A percentile compares a stretch with the other conserved stretches of the same genome.
These are phyloP conservation scores for Euphrasia arctica DNA, from an alignment of 305 asterid genomes.

Conservation along the genomic window DNA sequence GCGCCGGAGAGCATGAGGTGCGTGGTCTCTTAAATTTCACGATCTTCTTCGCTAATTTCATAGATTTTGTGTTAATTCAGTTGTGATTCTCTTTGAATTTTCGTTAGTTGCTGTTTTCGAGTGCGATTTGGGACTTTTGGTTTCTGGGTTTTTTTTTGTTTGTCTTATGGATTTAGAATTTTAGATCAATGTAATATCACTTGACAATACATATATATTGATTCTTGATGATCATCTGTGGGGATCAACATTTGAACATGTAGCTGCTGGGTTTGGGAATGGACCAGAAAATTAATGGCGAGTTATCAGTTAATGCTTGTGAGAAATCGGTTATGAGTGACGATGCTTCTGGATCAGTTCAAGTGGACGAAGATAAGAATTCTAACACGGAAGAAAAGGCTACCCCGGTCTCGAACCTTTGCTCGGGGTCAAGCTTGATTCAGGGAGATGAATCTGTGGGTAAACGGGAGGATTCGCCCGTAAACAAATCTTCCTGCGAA, in stretches of 20 bases:
- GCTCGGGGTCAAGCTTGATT: conserved; percentile 42
- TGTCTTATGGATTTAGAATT: neutral
- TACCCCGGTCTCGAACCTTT: conserved; percentile 38
- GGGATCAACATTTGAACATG: conserved; percentile 40
- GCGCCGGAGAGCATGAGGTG: conserved; percentile 77
- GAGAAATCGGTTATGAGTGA: conserved; percentile 47
- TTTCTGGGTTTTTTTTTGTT: neutral
- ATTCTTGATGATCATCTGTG: neutral
- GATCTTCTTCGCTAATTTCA: neutral
- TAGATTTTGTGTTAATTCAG: conserved; percentile 10
- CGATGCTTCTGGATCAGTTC: conserved; percentile 25
- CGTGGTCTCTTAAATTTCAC: conserved; percentile 16
- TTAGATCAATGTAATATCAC: conserved; percentile 3
- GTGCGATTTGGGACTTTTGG: conserved; percentile 18
- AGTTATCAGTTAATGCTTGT: conserved; percentile 45
- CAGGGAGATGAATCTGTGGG: conserved; percentile 49
- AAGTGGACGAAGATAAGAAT: conserved; percentile 27
- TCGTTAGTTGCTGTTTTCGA: neutral
- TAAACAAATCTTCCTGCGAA: conserved; percentile 30
- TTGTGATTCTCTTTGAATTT: neutral
- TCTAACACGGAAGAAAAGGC: conserved; percentile 32
- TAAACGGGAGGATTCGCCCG: conserved; percentile 32
- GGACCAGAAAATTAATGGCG: conserved; percentile 55
- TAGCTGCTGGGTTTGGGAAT: conserved; percentile 74
- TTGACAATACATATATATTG: neutral